Base-by-base conservation (phyloP, 345 rosid genomes). In the Moricandia moricandioides region DNA sequence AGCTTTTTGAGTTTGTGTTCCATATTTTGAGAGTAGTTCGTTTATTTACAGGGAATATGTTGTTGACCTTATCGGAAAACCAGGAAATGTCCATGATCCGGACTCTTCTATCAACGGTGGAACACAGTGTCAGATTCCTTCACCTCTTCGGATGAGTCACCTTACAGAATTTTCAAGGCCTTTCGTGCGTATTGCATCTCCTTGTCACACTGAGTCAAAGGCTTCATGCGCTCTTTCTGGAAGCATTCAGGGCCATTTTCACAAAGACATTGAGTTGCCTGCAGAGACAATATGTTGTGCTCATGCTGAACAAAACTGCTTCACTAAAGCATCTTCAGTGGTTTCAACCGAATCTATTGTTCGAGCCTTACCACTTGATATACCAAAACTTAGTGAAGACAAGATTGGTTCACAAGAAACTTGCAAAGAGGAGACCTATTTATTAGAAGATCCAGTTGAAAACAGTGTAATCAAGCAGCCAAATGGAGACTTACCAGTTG, bases 21-120 rank as follows among this genome's bases (percentile, higher is more conserved):
- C 60, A 76, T 12, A 39, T 63, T 63, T 12, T 65, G 62, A 71
- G 31, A 21, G 75, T 33, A 37, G 18, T 24, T 45, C 21, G 11
- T 80, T 66, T 80, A 71, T 81, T 69, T 31, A 47, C 88, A 94
- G 98, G 89, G 98, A 94, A 72, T 94, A 89, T 72, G 98, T 94
- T 34, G 98, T 94, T 76, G 98, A 91, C 81, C 93, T 94, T 16
- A 88, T 94, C 7, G 95, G 97, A 68, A 85, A 88, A 71, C 98
- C 98, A 21, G 98, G 98, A 79, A 87, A 88, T 69, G 67, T 94
- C 33, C 93, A 86, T 14, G 87, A 91, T 71, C 96, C 98, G 4
- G 93, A 91, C 84, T 88, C 95, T 27, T 85, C 96, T 11, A 88
- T 90, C 79, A 91, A 91, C 73, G 96, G 97, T 78, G 89, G 85